A percentile compares a stretch with the other conserved stretches of the same genome.
These are phyloP conservation scores for Fusarium sp. DNA, from an alignment of 2,329 filamentous ascomycete species.

Conservation along the genomic window DNA sequence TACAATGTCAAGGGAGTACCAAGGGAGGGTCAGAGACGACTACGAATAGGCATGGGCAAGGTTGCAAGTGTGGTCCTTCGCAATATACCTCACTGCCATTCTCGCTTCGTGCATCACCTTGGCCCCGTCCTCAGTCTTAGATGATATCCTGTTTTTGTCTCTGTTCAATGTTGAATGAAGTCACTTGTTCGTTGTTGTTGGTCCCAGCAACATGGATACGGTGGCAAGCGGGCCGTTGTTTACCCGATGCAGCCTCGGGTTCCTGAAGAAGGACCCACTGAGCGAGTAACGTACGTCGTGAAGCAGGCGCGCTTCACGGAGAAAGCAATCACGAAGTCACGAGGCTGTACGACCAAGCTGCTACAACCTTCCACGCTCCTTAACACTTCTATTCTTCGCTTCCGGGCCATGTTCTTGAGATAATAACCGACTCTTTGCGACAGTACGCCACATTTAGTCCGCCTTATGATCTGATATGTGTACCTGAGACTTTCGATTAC, in stretches of 20 bases:
- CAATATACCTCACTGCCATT: not conserved
- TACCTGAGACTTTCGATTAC: constrained; percentile 24
- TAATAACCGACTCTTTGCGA: not conserved
- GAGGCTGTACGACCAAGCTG: constrained; percentile 21
- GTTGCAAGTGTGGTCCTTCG: not conserved
- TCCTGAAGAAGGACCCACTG: constrained; percentile 31
- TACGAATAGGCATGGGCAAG: not conserved
- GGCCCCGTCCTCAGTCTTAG: not conserved
- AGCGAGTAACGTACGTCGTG: constrained; percentile 40
- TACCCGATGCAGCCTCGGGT: constrained; percentile 35
- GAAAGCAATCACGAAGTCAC: constrained; percentile 30
- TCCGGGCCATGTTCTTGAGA: constrained; percentile 1
- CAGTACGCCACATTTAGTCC: not conserved
- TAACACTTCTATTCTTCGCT: not conserved
- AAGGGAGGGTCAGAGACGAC: constrained; percentile 1
- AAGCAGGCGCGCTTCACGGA: constrained; percentile 35
- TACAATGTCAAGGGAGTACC: not conserved
- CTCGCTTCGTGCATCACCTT: not conserved
- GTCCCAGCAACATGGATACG: constrained; percentile 30
- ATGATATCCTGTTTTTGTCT: not conserved
- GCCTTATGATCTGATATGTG: constrained; percentile 33
- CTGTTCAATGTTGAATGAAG: not conserved
- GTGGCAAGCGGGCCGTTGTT: constrained; percentile 33
- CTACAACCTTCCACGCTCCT: constrained; percentile 30
- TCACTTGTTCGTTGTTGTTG: not conserved